A percentile compares a stretch with the other conserved stretches of the same genome.
Evolutionary conservation across 805 yeast genomes (phyloP).

Genomic region (Danielia oregonensis): DNA sequence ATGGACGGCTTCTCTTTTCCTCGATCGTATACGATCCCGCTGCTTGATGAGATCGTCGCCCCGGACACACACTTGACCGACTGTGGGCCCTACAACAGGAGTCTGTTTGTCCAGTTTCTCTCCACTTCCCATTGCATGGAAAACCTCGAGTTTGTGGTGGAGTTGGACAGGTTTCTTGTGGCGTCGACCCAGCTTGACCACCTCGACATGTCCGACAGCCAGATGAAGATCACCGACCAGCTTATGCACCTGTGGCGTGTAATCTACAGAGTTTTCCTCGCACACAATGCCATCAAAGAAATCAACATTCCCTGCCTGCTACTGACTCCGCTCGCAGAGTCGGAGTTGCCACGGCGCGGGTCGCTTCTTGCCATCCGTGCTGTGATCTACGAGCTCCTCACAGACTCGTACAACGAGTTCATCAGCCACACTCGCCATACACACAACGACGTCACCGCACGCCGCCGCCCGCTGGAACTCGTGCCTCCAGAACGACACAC

Average conservation of each 20-base stretch:
- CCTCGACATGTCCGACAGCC: conserved; percentile 8
- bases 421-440: conserved; percentile 16
- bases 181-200: conserved; percentile 6
- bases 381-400: conserved; percentile 26
- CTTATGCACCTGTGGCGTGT: conserved; percentile 22
- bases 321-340: conserved; percentile 16
- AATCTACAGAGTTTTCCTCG: conserved; percentile 24
- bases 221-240: conserved; percentile 5
- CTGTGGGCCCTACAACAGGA: conserved; percentile 16
- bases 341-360: conserved; percentile 17
- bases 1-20: conserved; percentile 13
- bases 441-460: conserved; percentile 3
- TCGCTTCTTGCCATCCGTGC: conserved; percentile 15
- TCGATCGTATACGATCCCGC: conserved; percentile 13
- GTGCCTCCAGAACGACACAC: conserved; percentile 17
- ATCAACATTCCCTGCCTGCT: conserved; percentile 29
- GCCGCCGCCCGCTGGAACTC: conserved; percentile 19
- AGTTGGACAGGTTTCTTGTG: conserved; percentile 17
- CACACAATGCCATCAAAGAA: conserved; percentile 28
- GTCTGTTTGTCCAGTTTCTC: conserved; percentile 25
- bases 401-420: conserved; percentile 33
- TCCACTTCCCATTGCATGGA: conserved; percentile 32
- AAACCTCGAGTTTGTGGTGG: conserved; percentile 31
- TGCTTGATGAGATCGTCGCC: conserved; percentile 18
- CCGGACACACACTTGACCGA: conserved; percentile 4